phyloP scores from a whole-genome alignment of 2,329 filamentous ascomycete species.

The Periconia sp. region DNA sequence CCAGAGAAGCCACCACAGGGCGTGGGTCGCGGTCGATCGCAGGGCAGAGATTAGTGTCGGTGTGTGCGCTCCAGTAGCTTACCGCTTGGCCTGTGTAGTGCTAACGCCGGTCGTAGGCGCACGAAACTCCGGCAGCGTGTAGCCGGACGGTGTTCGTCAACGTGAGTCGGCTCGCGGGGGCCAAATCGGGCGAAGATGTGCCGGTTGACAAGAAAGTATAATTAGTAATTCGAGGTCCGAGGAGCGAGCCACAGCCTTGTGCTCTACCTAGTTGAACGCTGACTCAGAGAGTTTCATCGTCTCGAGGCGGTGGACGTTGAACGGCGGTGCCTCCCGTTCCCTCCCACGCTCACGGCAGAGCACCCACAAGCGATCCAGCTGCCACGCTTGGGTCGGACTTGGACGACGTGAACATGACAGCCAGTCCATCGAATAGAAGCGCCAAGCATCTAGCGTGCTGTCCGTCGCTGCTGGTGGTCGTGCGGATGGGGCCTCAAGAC shows the following conservation, averaged over 20 bases:
- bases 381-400: background rate
- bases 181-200: constrained; percentile 11
- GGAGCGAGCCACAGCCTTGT: constrained; percentile 11
- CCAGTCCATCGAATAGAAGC: background rate
- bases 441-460: background rate
- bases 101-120: constrained; percentile 9
- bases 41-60: constrained; percentile 18
- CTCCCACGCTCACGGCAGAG: no score
- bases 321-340: background rate
- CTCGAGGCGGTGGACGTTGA: constrained; percentile 2
- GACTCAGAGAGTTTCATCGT: constrained; percentile 23
- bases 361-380: background rate
- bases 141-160: constrained; percentile 16
- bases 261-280: constrained; percentile 10
- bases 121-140: constrained; percentile 14
- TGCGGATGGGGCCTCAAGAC: background rate
- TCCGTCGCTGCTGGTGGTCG: background rate
- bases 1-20: constrained; percentile 9
- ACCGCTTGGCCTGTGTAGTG: constrained; percentile 1
- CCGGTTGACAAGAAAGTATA: constrained; percentile 12
- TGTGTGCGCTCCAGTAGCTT: constrained; percentile 8
- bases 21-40: constrained; percentile 20
- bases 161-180: constrained; percentile 11
- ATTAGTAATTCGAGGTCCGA: constrained; percentile 19
- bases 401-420: background rate